phyloP scores from a whole-genome alignment of 176 grass and related monocot genomes.

The Themeda triandra region DNA sequence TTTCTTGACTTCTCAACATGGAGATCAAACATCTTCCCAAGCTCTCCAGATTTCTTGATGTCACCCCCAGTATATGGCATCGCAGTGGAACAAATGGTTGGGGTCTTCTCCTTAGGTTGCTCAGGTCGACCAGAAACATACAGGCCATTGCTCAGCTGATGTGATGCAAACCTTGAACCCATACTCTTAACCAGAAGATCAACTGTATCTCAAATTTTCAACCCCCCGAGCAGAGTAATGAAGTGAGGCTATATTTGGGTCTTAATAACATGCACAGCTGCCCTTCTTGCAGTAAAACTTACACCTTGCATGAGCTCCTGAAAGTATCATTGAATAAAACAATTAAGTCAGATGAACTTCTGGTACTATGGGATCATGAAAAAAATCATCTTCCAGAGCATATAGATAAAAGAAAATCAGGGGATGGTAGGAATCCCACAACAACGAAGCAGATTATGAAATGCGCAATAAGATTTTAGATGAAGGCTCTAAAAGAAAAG shows the following conservation, averaged over 20 bases:
- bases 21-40: conserved; percentile 98
- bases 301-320: conserved; percentile 38
- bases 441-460: background rate
- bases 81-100: conserved; percentile 64
- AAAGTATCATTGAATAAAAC: conserved; percentile 19
- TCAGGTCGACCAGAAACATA: conserved; percentile 93
- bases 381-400: conserved; percentile 1
- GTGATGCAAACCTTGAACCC: conserved; percentile 82
- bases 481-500: background rate
- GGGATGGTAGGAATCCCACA: background rate
- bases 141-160: conserved; percentile 94
- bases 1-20: conserved; percentile 94
- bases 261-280: conserved; percentile 29
- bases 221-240: background rate
- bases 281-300: conserved; percentile 14
- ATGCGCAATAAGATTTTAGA: background rate
- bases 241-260: conserved; percentile 36
- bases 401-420: background rate
- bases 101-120: conserved; percentile 86
- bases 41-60: conserved; percentile 94
- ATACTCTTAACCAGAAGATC: conserved; percentile 44
- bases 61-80: conserved; percentile 99
- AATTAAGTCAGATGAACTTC: background rate
- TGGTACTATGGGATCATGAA: background rate
- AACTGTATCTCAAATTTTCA: conserved; percentile 22